A percentile compares a stretch with the other conserved stretches of the same genome.
Evolutionary conservation across 2,329 filamentous ascomycete species (phyloP).

Genomic region (Ploettnerulaceae sp.): DNA sequence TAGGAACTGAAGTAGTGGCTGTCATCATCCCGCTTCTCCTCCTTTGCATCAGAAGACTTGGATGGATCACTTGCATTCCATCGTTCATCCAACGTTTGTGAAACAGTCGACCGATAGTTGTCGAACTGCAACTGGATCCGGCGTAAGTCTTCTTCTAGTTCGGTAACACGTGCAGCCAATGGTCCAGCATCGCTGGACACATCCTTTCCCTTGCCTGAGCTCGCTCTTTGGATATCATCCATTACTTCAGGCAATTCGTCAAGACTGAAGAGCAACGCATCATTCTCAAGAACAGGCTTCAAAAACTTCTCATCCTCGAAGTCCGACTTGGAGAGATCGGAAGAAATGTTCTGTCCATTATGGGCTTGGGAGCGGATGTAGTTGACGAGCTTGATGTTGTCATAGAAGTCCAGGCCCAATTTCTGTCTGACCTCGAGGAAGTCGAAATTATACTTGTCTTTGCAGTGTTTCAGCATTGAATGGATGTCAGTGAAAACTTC

Average conservation of each 20-base stretch:
- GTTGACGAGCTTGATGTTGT: slow-evolving; percentile 70
- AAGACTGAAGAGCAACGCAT: slow-evolving; percentile 80
- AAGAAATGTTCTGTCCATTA: slow-evolving; percentile 37
- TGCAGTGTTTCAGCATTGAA: slow-evolving; percentile 65
- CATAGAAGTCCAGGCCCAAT: slow-evolving; percentile 65
- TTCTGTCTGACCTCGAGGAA: slow-evolving; percentile 54
- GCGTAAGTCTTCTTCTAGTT: slow-evolving; percentile 37
- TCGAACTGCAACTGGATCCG: slow-evolving; percentile 38
- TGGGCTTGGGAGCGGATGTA: slow-evolving; percentile 49
- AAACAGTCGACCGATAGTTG: slow-evolving; percentile 38
- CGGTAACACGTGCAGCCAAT: slow-evolving; percentile 33
- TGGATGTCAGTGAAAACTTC: slow-evolving; percentile 58
- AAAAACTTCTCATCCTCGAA: slow-evolving; percentile 78
- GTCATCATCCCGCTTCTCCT: slow-evolving; percentile 46
- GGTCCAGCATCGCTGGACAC: slow-evolving; percentile 21
- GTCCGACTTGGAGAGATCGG: slow-evolving; percentile 52
- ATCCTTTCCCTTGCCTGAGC: slow-evolving; percentile 28
- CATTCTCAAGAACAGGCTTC: slow-evolving; percentile 80
- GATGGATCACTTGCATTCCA: slow-evolving; percentile 39
- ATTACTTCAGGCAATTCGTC: slow-evolving; percentile 64
- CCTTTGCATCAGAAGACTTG: slow-evolving; percentile 40
- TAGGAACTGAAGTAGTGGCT: slow-evolving; percentile 61
- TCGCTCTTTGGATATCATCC: slow-evolving; percentile 32
- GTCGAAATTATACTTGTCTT: slow-evolving; percentile 61
- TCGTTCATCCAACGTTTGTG: slow-evolving; percentile 37